Evolutionary conservation across 2,329 filamentous ascomycete species (phyloP).

Genomic region (Fusarium nelsonii): DNA sequence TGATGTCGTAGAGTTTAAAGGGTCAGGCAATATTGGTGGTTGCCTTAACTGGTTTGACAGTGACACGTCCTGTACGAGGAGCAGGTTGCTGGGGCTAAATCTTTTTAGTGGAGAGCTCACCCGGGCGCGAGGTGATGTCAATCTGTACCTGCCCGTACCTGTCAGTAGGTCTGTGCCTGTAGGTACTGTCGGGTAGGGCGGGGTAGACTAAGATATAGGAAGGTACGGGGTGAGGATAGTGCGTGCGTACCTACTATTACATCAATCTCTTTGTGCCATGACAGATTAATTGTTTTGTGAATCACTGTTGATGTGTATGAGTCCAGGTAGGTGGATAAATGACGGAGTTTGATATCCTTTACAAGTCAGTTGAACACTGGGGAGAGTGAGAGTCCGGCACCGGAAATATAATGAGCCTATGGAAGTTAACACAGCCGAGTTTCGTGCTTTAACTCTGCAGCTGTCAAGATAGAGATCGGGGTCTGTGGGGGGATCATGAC

Average conservation of each 20-base stretch:
- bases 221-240: constrained; percentile 42
- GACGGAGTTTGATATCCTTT: too few species aligned
- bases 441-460: constrained; percentile 11
- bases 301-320: neutral
- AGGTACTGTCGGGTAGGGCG: constrained; percentile 26
- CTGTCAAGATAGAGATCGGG: constrained; percentile 33
- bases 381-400: neutral
- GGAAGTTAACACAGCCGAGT: neutral
- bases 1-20: constrained; percentile 8
- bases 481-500: constrained; percentile 33
- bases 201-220: constrained; percentile 29
- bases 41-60: constrained; percentile 27
- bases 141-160: neutral
- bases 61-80: constrained; percentile 8
- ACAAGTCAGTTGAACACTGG: neutral
- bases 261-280: constrained; percentile 21
- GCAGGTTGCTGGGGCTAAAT: constrained; percentile 7
- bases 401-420: neutral
- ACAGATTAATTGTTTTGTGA: neutral
- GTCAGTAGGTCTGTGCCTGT: neutral
- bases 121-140: constrained; percentile 26
- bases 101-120: constrained; percentile 36
- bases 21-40: constrained; percentile 1
- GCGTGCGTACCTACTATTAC: constrained; percentile 25
- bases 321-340: neutral